Evolutionary conservation across 2,329 filamentous ascomycete species (phyloP).

Genomic region (Botrytis porri): DNA sequence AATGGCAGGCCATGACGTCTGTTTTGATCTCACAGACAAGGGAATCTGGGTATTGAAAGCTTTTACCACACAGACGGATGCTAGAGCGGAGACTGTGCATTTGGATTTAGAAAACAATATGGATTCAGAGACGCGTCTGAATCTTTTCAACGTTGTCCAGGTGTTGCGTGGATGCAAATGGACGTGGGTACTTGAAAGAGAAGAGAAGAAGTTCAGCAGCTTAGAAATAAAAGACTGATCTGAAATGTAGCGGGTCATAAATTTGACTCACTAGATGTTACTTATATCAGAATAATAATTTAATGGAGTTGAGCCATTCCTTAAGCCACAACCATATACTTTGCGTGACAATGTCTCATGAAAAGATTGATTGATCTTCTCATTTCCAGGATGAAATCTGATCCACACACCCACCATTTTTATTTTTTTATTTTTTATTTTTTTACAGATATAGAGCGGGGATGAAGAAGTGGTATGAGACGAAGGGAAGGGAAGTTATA

Average conservation of each 20-base stretch:
- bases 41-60: not conserved
- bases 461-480: not conserved
- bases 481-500: not conserved
- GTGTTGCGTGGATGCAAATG: not conserved
- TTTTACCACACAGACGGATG: not conserved
- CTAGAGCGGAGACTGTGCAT: fast-evolving
- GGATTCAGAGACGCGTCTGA: fast-evolving
- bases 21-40: not conserved
- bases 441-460: not conserved
- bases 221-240: not conserved
- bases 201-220: not conserved
- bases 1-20: not conserved
- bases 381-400: not conserved
- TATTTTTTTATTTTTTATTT: too few species aligned
- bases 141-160: not conserved
- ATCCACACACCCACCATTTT: too few species aligned
- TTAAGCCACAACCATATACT: not conserved
- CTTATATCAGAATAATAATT: not conserved
- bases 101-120: not conserved
- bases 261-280: not conserved
- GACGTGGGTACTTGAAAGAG: not conserved
- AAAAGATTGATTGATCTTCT: not conserved
- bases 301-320: not conserved
- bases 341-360: not conserved
- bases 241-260: not conserved